Evolutionary conservation across 352 stramenopile genomes (phyloP), one percentile per base, ranked within the genome.

Genomic region (Phytophthora pini): DNA sequence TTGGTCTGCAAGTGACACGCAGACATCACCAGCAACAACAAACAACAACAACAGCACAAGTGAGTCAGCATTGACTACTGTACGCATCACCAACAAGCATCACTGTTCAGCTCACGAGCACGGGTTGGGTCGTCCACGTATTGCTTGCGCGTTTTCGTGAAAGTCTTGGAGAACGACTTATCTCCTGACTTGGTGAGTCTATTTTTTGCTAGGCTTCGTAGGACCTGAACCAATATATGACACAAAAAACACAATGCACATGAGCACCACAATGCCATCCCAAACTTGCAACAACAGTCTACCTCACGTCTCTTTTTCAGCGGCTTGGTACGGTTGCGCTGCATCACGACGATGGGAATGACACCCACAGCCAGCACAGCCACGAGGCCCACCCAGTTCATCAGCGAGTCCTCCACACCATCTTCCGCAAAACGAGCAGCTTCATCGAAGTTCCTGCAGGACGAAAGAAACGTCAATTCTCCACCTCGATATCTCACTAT

Each of bases 221-320:
- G 71, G 65, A 77, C 80, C 80, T 89, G 38, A 3, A 46, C 12
- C 6, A 41, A 17, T 11, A 17, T 9, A 38, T 4, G 34, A 68
- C 39, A 40, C 17, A 17, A 17, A 17, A 17, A 17, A 17, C 17
- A 17, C 17, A 17, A 17, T 17, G 17, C 17, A 17, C 17, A 17
- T 17, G 5, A 64, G 34, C 22, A 34, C 57, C 20, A 50, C 10
- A 50, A 13, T 47, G 36, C 43, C n/a, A 43, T 36, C 5, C 10
- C 47, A 27, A 47, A 48, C 31, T 13, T 63, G 15, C 26, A 65
- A 45, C 15, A 59, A 62, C 67, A 9, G 63, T 66, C 61, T 83
- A 91, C 81, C 73, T 90, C 82, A 80, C 82, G 81, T 82, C 80
- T 75, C 54, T 88, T 89, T 74, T 89, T 90, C 51, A 86, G 15